phyloP scores from a whole-genome alignment of 352 stramenopile genomes.

The Globisporangium okanoganense region DNA sequence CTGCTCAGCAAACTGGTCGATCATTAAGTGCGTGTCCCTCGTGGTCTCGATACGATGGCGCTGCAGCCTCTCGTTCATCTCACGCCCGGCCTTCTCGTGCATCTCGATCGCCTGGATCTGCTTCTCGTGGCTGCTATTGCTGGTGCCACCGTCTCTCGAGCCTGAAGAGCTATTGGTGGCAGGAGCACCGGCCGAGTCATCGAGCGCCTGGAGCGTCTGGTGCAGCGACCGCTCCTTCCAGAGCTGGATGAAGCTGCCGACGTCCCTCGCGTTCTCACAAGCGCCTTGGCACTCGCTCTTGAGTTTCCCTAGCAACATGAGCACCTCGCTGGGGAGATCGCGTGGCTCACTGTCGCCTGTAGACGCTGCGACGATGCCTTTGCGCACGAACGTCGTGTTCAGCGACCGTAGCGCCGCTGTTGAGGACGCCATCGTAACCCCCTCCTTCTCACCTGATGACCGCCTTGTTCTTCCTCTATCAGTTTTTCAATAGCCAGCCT shows the following conservation, averaged over 20 bases:
- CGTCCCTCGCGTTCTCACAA: conserved; percentile 17
- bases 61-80: conserved; percentile 31
- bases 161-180: background rate
- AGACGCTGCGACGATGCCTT: conserved; percentile 24
- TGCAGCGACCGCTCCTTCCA: conserved; percentile 64
- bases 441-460: too few relatives aligned
- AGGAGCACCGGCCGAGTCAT: conserved; percentile 7
- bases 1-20: conserved; percentile 33
- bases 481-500: background rate
- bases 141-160: background rate
- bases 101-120: conserved; percentile 59
- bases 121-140: conserved; percentile 15
- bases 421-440: conserved; percentile 2
- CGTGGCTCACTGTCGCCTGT: background rate
- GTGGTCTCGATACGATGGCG: conserved; percentile 20
- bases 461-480: background rate
- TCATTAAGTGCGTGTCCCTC: conserved; percentile 15
- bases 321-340: conserved; percentile 8
- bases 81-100: conserved; percentile 39
- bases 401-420: conserved; percentile 20
- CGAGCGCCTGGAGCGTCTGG: conserved; percentile 44
- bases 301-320: conserved; percentile 15
- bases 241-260: conserved; percentile 33
- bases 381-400: conserved; percentile 29
- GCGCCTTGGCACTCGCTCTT: conserved; percentile 14